Conservation (phyloP, 2,329 filamentous ascomycete species). For the Cladophialophora chaetospira region DNA sequence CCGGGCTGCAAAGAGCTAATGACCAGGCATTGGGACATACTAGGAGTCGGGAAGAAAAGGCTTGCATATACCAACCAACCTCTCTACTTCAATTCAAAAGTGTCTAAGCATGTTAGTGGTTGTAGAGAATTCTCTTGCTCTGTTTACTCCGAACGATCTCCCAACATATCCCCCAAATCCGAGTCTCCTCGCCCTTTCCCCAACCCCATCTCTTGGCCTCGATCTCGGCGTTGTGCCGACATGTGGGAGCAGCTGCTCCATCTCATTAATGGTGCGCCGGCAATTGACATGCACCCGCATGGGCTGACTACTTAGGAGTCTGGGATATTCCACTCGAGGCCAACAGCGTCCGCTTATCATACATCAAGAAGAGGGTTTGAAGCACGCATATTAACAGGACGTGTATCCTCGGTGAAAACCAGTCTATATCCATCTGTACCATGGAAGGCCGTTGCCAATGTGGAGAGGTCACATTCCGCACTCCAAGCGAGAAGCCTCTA, state of each 20-base stretch:
- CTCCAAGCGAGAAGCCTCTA: constrained; percentile 60
- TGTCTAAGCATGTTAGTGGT: not conserved
- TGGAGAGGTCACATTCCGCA: constrained; percentile 63
- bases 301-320: too few relatives aligned
- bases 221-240: not conserved
- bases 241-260: not conserved
- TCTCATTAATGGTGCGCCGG: not conserved
- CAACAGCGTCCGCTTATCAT: too few relatives aligned
- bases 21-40: constrained; percentile 14
- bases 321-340: too few relatives aligned
- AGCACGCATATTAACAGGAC: too few relatives aligned
- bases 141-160: not conserved
- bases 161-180: not conserved
- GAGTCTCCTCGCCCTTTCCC: not conserved
- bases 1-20: constrained; percentile 3
- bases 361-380: too few relatives aligned
- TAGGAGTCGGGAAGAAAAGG: constrained; percentile 14
- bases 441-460: constrained; percentile 69
- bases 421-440: not conserved
- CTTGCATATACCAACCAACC: constrained; percentile 24
- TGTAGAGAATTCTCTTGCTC: not conserved
- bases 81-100: constrained; percentile 30
- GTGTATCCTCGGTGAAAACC: too few relatives aligned
- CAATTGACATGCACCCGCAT: not conserved
- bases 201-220: not conserved